Evolutionary conservation across 805 yeast species (phyloP), one percentile per base, ranked within the genome.

Genomic region (Wickerhamiella australiensis): DNA sequence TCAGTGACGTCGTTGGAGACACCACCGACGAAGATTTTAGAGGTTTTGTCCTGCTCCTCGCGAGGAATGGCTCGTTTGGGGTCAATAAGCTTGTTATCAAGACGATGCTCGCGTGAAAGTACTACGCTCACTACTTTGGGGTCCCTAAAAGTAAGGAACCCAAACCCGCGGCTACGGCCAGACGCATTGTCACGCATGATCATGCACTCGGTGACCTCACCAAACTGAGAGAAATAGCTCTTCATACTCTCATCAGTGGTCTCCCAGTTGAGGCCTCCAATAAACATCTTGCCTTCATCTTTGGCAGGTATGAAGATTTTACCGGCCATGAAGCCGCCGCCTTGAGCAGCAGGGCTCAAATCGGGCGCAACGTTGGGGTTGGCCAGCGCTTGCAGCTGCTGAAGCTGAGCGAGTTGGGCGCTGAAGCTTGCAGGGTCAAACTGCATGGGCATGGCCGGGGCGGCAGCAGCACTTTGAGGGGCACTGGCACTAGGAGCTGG

Each of bases 201-300:
- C 36, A 90, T 85, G 60, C 84, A 77, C 56, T 88, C 96, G 38
- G 78, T 64, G 49, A 90, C 88, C 55, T 82, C 90, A 58, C 98
- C 98, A 63, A 77, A 90, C 65, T 88, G 81, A 44, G 81, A 70
- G 64, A 90, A 90, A 64, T 90, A 90, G 50, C 78, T 80, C 57
- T 75, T 79, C 67, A 90, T 69, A 29, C 82, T 78, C 54, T 87
- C 94, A 61, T 90, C 97, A 12, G 88, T 80, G 13, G 98, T 90
- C 62, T 90, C 96, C 97, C 97, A 90, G 61, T 90, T 92, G 59
- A 90, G 77, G 46, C 98, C 98, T 55, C 98, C 98, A 65, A 86
- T 78, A 61, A 87, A 87, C 94, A 87, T 84, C 63, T 87, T 87
- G 49, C 94, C 94, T 55, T 80, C 80, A 59, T 85, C 95, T 56